phyloP scores from a whole-genome alignment of 352 stramenopile species.

The Globisporangium spinosum region DNA sequence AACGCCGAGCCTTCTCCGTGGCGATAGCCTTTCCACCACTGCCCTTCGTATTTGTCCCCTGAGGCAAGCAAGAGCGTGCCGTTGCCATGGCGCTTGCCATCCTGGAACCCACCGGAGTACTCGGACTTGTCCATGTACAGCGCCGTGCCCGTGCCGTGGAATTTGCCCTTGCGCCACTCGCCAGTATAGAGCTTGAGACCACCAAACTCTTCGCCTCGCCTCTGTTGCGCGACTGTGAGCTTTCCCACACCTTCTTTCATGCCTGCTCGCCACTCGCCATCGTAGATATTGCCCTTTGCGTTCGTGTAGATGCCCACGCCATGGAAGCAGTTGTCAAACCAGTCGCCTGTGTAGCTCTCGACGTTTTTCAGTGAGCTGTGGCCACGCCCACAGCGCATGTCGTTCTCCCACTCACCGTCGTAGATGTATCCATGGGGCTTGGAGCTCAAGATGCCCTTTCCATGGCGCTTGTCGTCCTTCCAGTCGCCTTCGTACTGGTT shows the following conservation, averaged over 20 bases:
- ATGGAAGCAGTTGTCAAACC: slow-evolving; percentile 63
- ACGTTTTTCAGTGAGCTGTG: slow-evolving; percentile 66
- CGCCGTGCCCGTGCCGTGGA: slow-evolving; percentile 79
- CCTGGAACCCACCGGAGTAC: slow-evolving; percentile 82
- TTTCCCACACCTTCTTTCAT: slow-evolving; percentile 62
- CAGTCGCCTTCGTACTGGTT: slow-evolving; percentile 80
- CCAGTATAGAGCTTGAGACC: slow-evolving; percentile 61
- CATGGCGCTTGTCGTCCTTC: slow-evolving; percentile 58
- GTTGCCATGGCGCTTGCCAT: slow-evolving; percentile 72
- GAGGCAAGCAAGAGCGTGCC: slow-evolving; percentile 42
- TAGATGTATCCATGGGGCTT: slow-evolving; percentile 66
- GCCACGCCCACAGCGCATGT: slow-evolving; percentile 65
- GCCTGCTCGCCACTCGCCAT: slow-evolving; percentile 60
- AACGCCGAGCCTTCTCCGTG: slow-evolving; percentile 60
- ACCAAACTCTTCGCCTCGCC: slow-evolving; percentile 32
- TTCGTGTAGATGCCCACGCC: slow-evolving; percentile 64
- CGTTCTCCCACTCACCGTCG: slow-evolving; percentile 68
- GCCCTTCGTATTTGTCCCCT: slow-evolving; percentile 59
- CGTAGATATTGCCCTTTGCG: slow-evolving; percentile 54
- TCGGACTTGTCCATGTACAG: slow-evolving; percentile 84
- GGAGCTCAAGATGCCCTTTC: slow-evolving; percentile 63
- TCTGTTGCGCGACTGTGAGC: slow-evolving; percentile 28
- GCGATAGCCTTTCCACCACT: slow-evolving; percentile 73
- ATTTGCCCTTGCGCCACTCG: slow-evolving; percentile 55
- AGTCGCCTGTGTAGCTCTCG: slow-evolving; percentile 73